These are phyloP conservation scores for Boletus pseudo-olivaceus DNA, from an alignment of 768 basidiomycete genomes.

Conservation along the genomic window DNA sequence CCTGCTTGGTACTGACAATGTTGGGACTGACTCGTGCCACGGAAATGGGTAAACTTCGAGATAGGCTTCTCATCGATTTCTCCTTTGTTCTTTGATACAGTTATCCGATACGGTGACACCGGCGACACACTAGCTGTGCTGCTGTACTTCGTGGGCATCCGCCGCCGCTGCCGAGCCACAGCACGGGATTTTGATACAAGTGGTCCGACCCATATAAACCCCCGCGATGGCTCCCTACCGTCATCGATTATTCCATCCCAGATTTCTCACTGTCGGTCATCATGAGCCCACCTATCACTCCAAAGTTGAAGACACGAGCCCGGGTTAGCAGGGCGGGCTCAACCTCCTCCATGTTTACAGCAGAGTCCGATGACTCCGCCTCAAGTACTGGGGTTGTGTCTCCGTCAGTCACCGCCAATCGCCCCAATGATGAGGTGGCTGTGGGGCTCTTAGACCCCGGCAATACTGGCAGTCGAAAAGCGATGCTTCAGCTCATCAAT, in stretches of 20 bases:
- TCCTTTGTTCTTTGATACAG: neutral
- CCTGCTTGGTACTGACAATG: too few relatives aligned
- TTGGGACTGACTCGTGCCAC: neutral
- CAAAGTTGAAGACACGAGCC: neutral
- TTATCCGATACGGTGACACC: too few relatives aligned
- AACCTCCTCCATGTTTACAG: neutral
- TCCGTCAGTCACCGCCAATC: neutral
- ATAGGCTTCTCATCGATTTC: neutral
- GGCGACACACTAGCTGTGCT: neutral
- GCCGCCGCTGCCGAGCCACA: neutral
- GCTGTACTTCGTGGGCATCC: neutral
- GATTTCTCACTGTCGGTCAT: neutral
- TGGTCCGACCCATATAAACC: conserved; percentile 13
- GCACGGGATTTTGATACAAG: too few relatives aligned
- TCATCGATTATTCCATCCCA: neutral
- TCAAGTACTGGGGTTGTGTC: neutral
- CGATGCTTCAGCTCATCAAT: conserved; percentile 58
- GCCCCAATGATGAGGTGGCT: conserved; percentile 9
- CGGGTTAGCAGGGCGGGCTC: neutral
- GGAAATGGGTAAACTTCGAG: neutral
- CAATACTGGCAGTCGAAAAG: conserved; percentile 40
- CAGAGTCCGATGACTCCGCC: neutral
- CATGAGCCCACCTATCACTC: neutral
- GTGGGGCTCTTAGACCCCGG: conserved; percentile 53
- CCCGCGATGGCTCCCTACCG: neutral